Base-by-base conservation (phyloP, 2,329 filamentous ascomycete genomes). In the Aspergillus intermedius region DNA sequence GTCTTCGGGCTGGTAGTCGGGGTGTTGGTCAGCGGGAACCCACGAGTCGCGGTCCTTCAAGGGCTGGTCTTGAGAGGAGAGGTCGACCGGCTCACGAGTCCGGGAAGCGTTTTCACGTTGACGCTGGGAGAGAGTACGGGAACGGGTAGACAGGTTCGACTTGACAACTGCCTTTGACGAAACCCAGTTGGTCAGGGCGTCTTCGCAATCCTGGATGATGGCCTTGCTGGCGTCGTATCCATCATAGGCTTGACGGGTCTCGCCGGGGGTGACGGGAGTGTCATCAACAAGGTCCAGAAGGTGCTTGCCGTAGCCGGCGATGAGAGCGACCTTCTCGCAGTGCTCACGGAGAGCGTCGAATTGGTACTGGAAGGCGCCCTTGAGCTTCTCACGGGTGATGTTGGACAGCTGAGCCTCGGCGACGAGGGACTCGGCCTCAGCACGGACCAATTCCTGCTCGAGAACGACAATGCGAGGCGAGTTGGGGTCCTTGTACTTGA, bases 401-500 rank as follows among this genome's bases (percentile, higher is more conserved):
- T 98, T 98, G 68, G 91, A 96, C 46, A 98, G 81, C 75, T 98
- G 93, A 6, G 93, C 93, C 73, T 98, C 93, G 54, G 93, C 93
- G 49, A 98, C 93, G 12, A 98, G 83, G n/a, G 93, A 97, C 72
- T 98, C 93, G 62, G 93, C 93, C 74, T 98, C 93, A 59, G 93
- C 93, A 62, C 93, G 91, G 60, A 98, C 93, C 50, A 98, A 87
- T 73, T 98, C 93, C 73, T 98, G 93, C 75, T 98, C 93, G 48
- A 98, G 84, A 37, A 98, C 91, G 49, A 96, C 90, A 60, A 98
- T 96, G 75, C 90, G 93, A 55, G 91, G 91, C 32, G 91, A 96
- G 77, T 95, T 95, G 59, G 93, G 93, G 73, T 98, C 93, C 78
- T 98, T 98, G 83, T 97, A 98, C 74, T 98, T 98, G 63, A 98